These are phyloP conservation scores for Dendryphion nanum DNA, from an alignment of 2,329 filamentous ascomycete genomes.

Conservation along the genomic window DNA sequence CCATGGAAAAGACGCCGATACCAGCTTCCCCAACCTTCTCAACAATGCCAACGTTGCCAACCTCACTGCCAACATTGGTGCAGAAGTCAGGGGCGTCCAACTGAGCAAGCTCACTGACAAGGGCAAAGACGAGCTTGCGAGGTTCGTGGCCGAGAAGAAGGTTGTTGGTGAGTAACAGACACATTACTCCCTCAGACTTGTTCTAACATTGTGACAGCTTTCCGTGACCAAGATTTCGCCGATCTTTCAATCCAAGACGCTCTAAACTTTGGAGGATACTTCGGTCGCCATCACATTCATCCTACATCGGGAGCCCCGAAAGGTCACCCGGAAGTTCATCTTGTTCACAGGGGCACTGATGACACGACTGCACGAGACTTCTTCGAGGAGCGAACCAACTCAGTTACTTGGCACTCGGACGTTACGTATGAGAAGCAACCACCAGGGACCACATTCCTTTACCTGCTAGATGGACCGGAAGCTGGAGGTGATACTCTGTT, in stretches of 20 bases:
- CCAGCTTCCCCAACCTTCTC: conserved; percentile 67
- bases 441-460: conserved; percentile 85
- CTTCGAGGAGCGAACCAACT: conserved; percentile 70
- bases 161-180: conserved; percentile 59
- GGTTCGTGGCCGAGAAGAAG: conserved; percentile 73
- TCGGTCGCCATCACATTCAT: conserved; percentile 79
- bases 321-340: conserved; percentile 71
- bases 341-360: conserved; percentile 71
- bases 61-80: conserved; percentile 71
- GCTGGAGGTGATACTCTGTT: conserved; percentile 86
- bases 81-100: conserved; percentile 70
- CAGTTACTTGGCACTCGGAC: conserved; percentile 86
- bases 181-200: too few relatives aligned
- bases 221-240: conserved; percentile 68
- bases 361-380: conserved; percentile 62
- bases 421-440: conserved; percentile 87
- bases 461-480: conserved; percentile 77
- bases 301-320: conserved; percentile 73
- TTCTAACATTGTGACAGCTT: too few relatives aligned
- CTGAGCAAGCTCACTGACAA: conserved; percentile 65
- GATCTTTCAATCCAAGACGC: conserved; percentile 68
- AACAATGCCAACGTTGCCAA: conserved; percentile 54
- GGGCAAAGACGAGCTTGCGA: conserved; percentile 74
- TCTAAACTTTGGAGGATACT: conserved; percentile 69
- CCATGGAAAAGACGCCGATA: conserved; percentile 72